Base-by-base conservation (phyloP, 441 rosid genomes). In the Monsonia emarginata region DNA sequence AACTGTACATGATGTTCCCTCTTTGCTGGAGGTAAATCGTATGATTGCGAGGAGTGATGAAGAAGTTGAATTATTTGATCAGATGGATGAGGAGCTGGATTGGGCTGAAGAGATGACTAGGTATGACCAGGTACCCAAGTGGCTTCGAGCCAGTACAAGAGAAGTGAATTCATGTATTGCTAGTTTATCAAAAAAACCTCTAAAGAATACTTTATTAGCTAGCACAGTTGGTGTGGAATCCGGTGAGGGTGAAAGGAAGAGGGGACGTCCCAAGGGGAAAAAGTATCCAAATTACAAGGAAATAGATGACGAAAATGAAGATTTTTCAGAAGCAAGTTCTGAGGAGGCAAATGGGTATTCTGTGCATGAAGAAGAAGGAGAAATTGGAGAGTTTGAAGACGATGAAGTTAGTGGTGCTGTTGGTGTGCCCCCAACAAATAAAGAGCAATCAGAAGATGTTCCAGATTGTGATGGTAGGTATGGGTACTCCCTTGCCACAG, bases 1-100 rank as follows among this genome's bases (percentile, higher is more conserved):
- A 77, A 95, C 96, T 21, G 75, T 95, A 73, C 98, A 95, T 74
- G 90, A 95, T 79, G 98, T 95, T 76, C 99, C 99, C 61, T 91
- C 99, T 5, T 80, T 95, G 74, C 89, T 86, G 80, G 82, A 90
- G 83, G 97, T 95, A 57, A 95, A 95, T 82, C 86, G 89, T 46
- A 91, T 95, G 99, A 95, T 95, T 82, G 91, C 99, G 16, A 85
- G 99, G 80, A 91, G 96, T 72, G 84, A 95, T 74, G 91, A 87
- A 42, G 98, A 95, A 84, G 90, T 95, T 52, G 97, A 90, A 76
- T 77, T 95, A 74, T 91, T 87, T 84, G 98, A 95, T 85, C 99
- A 91, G 79, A 95, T 95, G 99, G 99, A 95, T 78, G 99, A 91
- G 82, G 99, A 95, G 62, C 72, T 86, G 70, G 93, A 86, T 76